phyloP scores from a whole-genome alignment of 371 early-diverging fungal genomes.

The Smittium mucronatum region DNA sequence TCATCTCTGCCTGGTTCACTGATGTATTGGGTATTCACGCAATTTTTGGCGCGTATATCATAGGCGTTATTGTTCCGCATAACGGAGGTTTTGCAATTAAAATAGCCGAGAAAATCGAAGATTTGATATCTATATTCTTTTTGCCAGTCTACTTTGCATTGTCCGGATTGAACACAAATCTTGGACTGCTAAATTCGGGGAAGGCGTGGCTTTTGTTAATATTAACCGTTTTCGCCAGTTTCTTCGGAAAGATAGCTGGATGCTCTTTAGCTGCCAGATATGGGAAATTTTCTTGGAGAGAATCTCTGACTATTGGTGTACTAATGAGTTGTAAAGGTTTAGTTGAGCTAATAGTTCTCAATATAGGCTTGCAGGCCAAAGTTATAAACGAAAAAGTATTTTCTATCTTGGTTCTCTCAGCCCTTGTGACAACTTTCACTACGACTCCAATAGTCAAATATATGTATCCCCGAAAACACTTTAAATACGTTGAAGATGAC shows the following conservation, averaged over 20 bases:
- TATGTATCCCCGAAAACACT: slow-evolving; percentile 45
- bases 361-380: slow-evolving; percentile 73
- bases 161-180: slow-evolving; percentile 79
- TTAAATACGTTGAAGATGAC: slow-evolving; percentile 22
- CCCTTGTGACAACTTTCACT: slow-evolving; percentile 64
- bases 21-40: slow-evolving; percentile 78
- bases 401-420: slow-evolving; percentile 84
- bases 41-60: slow-evolving; percentile 85
- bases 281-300: slow-evolving; percentile 58
- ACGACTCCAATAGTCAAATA: slow-evolving; percentile 48
- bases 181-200: slow-evolving; percentile 56
- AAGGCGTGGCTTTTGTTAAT: slow-evolving; percentile 64
- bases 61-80: slow-evolving; percentile 78
- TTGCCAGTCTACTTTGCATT: slow-evolving; percentile 83
- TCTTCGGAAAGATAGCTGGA: slow-evolving; percentile 76
- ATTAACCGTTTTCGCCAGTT: slow-evolving; percentile 59
- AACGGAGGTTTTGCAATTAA: slow-evolving; percentile 73
- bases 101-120: slow-evolving; percentile 85
- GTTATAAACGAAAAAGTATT: slow-evolving; percentile 68
- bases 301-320: slow-evolving; percentile 74
- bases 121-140: slow-evolving; percentile 72
- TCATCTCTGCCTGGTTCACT: slow-evolving; percentile 64
- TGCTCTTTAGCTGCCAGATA: slow-evolving; percentile 60
- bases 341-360: slow-evolving; percentile 86
- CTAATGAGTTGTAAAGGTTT: slow-evolving; percentile 94